Evolutionary conservation across 495 filamentous ascomycete species (phyloP), one percentile per base, ranked within the genome.

Genomic region (Daldinia caldariorum): DNA sequence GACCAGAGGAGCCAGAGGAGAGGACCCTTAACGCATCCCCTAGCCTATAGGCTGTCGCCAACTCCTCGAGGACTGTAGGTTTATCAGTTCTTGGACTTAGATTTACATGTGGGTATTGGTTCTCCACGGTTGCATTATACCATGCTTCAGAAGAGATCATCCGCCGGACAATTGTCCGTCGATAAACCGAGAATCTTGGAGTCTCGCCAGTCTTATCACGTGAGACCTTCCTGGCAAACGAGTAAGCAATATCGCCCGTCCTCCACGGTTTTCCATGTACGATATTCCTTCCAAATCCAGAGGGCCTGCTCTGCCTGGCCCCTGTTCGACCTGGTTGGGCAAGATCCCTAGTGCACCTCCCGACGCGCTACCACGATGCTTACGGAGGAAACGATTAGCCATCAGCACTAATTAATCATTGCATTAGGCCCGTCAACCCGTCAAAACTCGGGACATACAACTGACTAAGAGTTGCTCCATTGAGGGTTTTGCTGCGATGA

Each of bases 351-450:
- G 1, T 47, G 18, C 43, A 22, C 22, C 16, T 13, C 20, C 43
- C 43, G 8, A 4, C 18, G 3, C 20, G 16, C 12, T 47, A 47
- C 43, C 20, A 47, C 20, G 18, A 22, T 22, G 43, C 43, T 47
- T 47, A 47, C 43, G 43, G 20, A 47, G 22, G 43, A 47, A 47
- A 47, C 0, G 6, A 47, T 22, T 18, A 47, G 16, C 3, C 16
- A 47, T 47, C 43, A 47, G 43, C 43, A 47, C 43, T 47, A 47
- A 47, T 6, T 47, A 16, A 20, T 47, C 43, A 47, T 47, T 47
- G 43, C 43, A 47, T 47, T 22, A 22, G 8, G 18, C 20, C 20
- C 20, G 18, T 47, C 14, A 47, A 47, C 8, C 20, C 10, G 10
- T 26, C 26, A 26, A 47, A 47, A 8, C 20, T 47, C 6, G 43